Percentiles rank a stretch among this genome's conserved stretches.
These are phyloP conservation scores for Kuraishia piskuri DNA, from an alignment of 805 yeast species.

Conservation along the genomic window DNA sequence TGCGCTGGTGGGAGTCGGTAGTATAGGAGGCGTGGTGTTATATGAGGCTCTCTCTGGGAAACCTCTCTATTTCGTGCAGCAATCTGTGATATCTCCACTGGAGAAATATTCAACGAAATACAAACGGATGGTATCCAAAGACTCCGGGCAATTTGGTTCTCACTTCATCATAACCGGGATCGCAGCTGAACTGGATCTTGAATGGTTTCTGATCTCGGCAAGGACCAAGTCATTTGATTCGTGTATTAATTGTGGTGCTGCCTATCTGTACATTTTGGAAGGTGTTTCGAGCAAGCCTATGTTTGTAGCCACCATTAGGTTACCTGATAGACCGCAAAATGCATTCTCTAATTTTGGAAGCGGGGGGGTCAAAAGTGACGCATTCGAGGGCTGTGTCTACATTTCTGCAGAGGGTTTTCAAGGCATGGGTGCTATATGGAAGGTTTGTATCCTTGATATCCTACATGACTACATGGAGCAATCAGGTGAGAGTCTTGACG, in stretches of 20 bases:
- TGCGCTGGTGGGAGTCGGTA: conserved; percentile 28
- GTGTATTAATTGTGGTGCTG: conserved; percentile 32
- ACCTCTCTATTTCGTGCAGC: background rate
- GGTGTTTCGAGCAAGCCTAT: background rate
- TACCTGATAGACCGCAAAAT: conserved; percentile 1
- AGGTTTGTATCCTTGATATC: conserved; percentile 16
- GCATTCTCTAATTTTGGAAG: conserved; percentile 14
- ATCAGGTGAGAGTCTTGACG: conserved; percentile 11
- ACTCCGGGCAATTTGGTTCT: conserved; percentile 20
- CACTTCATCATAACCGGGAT: conserved; percentile 16
- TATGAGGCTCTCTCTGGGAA: conserved; percentile 16
- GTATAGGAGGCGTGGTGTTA: conserved; percentile 28
- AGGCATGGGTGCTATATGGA: conserved; percentile 42
- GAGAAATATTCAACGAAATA: background rate
- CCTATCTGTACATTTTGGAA: conserved; percentile 17
- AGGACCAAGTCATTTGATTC: conserved; percentile 17
- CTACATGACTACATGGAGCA: conserved; percentile 1
- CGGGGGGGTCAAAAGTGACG: conserved; percentile 5
- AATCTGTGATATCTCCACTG: background rate
- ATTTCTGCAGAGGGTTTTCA: conserved; percentile 33
- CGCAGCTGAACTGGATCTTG: conserved; percentile 1
- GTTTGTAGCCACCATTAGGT: conserved; percentile 10
- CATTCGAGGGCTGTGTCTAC: conserved; percentile 15
- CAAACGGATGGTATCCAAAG: conserved; percentile 12
- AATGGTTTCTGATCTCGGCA: conserved; percentile 23